These are phyloP conservation scores for Lepiota venenata DNA, from an alignment of 768 basidiomycete genomes.

Conservation along the genomic window DNA sequence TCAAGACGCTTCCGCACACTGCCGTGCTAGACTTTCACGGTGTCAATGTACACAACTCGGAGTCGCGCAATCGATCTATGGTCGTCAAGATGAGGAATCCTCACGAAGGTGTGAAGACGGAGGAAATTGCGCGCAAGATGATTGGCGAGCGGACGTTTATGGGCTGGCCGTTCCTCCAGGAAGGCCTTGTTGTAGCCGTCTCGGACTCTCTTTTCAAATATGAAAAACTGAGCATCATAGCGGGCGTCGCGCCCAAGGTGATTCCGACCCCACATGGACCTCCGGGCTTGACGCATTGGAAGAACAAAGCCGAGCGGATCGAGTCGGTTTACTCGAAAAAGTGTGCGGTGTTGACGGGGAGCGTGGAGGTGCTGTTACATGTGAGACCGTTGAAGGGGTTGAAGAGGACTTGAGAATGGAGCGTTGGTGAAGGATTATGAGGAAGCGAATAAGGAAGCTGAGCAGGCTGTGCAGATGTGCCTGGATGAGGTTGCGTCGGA, in stretches of 20 bases:
- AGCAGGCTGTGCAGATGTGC: conserved; percentile 85
- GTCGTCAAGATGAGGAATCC: conserved; percentile 80
- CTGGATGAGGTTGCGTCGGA: conserved; percentile 80
- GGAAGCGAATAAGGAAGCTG: conserved; percentile 71
- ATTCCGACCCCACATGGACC: conserved; percentile 71
- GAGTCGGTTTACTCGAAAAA: conserved; percentile 88
- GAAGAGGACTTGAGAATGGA: conserved; percentile 82
- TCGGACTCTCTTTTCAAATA: conserved; percentile 88
- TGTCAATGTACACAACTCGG: conserved; percentile 90
- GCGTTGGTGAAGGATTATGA: conserved; percentile 97
- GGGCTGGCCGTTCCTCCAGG: conserved; percentile 94
- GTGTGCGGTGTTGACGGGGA: conserved; percentile 81
- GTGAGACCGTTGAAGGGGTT: conserved; percentile 93
- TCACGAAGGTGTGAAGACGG: conserved; percentile 61
- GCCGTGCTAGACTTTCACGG: conserved; percentile 79
- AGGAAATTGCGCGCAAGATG: conserved; percentile 72
- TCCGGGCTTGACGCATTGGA: conserved; percentile 73
- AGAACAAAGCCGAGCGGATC: conserved; percentile 74
- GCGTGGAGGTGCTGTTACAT: conserved; percentile 79
- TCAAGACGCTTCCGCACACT: conserved; percentile 82
- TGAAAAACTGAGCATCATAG: conserved; percentile 60
- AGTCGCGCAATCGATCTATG: conserved; percentile 93
- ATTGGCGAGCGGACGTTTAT: conserved; percentile 76
- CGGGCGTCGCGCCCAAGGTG: conserved; percentile 48
- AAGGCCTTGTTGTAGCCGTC: conserved; percentile 82